These are phyloP conservation scores for Plenodomus tracheiphilus DNA, from an alignment of 2,329 filamentous ascomycete species.

Conservation along the genomic window DNA sequence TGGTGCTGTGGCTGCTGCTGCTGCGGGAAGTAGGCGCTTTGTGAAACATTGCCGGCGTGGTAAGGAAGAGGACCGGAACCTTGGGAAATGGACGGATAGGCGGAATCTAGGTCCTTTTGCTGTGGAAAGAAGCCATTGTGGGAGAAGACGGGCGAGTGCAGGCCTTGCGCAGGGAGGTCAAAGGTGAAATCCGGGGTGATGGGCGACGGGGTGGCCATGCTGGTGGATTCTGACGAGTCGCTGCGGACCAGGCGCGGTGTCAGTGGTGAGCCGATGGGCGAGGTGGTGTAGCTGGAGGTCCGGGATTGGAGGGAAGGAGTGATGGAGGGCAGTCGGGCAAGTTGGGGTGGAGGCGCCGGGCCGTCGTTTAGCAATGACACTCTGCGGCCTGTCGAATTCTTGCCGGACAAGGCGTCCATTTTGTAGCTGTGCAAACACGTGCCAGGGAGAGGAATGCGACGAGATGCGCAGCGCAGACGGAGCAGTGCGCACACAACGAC, in stretches of 20 bases:
- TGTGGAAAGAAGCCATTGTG: conserved; percentile 33
- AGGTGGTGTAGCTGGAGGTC: conserved; percentile 51
- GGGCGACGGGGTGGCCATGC: conserved; percentile 51
- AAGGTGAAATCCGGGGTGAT: conserved; percentile 49
- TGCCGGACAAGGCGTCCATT: conserved; percentile 53
- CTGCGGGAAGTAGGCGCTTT: neutral
- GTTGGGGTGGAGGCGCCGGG: conserved; percentile 33
- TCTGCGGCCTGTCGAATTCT: conserved; percentile 54
- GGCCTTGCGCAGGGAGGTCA: conserved; percentile 20
- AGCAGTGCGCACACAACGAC: conserved; percentile 22
- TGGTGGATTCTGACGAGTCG: conserved; percentile 51
- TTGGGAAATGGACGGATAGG: conserved; percentile 33
- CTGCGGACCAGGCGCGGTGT: conserved; percentile 52
- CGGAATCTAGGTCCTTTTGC: conserved; percentile 29
- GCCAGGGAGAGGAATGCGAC: conserved; percentile 35
- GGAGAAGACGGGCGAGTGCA: conserved; percentile 33
- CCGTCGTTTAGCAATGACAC: conserved; percentile 57
- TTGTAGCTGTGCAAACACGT: conserved; percentile 30
- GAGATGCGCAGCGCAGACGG: conserved; percentile 13
- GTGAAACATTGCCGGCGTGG: conserved; percentile 13
- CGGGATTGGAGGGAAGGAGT: conserved; percentile 44
- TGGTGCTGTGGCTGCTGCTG: neutral
- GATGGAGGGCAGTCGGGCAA: conserved; percentile 42
- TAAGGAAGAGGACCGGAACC: conserved; percentile 25
- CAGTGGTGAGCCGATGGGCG: conserved; percentile 51